Evolutionary conservation across 805 yeast genomes (phyloP), one percentile per base, ranked within the genome.

Genomic region (Osmozyma mogii): DNA sequence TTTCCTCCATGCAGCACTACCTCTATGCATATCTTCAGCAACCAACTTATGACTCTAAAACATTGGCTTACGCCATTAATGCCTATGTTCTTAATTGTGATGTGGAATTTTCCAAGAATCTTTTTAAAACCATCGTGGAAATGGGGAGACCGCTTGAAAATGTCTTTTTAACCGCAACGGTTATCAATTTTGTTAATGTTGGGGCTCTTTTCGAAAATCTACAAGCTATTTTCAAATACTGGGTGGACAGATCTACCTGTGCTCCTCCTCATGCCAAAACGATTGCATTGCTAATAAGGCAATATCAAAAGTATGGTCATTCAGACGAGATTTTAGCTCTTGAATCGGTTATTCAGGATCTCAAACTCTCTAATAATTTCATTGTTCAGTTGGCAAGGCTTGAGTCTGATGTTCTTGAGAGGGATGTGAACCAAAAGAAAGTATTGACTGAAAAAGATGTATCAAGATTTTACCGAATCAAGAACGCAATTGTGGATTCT

Each of bases 11-110:
- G 12, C 50, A 50, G 25, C 30, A 35, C 15, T 33, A 52, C 13
- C 32, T 49, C 7, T 40, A 47, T 25, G 28, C 34, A 8, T 53
- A 55, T 33, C 38, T 51, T 15, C 37, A 40, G 25, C 28, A 31
- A n/a, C 28, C 43, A 5, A 34, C 19, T 9, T 43, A 52, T 23
- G 42, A 53, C 35, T 34, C 56, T 3, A 38, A 40, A 10, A 47
- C 54, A 2, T 37, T 59, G 31, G 36, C 54, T 16, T 56, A 58
- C 32, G 40, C 50, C 5, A 34, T 62, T 27, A 44, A 47, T 15
- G 52, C 54, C 7, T 55, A 52, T 32, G 44, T 59, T 5, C 35
- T 40, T 23, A 56, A 49, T 38, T 61, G 52, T 36, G 65, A 62
- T 20, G 50, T 58, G 3, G 58, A 51, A 19, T 42, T 38, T 14